Percentiles rank a stretch among this genome's conserved stretches.
phyloP scores from a whole-genome alignment of 176 grass and related monocot genomes.

The Triticum turgidum region DNA sequence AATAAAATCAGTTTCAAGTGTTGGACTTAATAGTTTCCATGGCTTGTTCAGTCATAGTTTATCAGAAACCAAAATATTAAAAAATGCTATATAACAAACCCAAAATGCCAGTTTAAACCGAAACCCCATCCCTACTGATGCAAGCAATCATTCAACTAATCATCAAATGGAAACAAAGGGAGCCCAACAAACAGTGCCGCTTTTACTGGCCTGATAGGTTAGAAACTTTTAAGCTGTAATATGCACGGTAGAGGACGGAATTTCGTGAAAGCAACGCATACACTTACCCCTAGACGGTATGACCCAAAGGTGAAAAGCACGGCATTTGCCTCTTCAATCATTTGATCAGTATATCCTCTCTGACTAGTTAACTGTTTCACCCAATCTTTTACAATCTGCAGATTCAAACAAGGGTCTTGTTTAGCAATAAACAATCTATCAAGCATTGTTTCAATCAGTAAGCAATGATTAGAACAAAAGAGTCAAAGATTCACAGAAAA shows the following conservation, averaged over 20 bases:
- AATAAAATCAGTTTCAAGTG: neutral
- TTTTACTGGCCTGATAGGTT: neutral
- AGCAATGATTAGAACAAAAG: neutral
- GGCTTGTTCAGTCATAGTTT: neutral
- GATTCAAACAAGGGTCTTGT: neutral
- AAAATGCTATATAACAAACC: neutral
- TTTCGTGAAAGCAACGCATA: neutral
- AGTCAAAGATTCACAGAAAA: neutral
- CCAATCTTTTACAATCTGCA: conserved; percentile 85
- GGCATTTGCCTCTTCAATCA: conserved; percentile 91
- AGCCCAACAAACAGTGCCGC: neutral
- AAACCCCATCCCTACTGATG: neutral
- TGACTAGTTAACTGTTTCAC: conserved; percentile 83
- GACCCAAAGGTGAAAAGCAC: conserved; percentile 96
- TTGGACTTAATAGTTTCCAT: neutral
- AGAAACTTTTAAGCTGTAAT: neutral
- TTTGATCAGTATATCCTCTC: conserved; percentile 91
- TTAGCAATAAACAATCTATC: neutral
- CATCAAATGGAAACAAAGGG: neutral
- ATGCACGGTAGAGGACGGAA: neutral
- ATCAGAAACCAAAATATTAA: neutral
- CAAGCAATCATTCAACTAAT: neutral
- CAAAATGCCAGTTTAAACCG: neutral
- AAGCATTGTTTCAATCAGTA: neutral
- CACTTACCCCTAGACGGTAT: conserved; percentile 80